Percentiles rank a stretch among this genome's conserved stretches.
Conservation (phyloP, 2,329 filamentous ascomycete genomes). For the Colletotrichum lupini region DNA sequence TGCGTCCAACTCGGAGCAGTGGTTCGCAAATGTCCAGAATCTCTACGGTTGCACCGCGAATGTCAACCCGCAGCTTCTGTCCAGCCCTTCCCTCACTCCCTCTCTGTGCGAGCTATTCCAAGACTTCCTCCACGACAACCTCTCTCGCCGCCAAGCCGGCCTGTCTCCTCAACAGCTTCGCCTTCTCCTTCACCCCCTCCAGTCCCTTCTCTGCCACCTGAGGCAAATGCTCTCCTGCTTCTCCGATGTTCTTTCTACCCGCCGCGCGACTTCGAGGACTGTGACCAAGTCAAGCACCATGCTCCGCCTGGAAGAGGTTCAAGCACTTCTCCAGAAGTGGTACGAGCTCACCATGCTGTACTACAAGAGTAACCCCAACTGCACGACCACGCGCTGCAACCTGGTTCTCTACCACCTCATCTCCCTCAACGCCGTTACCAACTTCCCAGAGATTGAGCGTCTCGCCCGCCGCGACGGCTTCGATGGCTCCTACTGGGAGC, state of each 20-base stretch:
- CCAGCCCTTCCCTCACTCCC: slow-evolving; percentile 61
- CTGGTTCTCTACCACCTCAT: slow-evolving; percentile 78
- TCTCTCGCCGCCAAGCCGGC: slow-evolving; percentile 57
- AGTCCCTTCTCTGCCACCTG: slow-evolving; percentile 72
- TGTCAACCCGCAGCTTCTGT: slow-evolving; percentile 63
- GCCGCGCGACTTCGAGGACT: slow-evolving; percentile 53
- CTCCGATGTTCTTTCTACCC: slow-evolving; percentile 62
- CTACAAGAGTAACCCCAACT: slow-evolving; percentile 65
- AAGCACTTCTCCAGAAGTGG: slow-evolving; percentile 73
- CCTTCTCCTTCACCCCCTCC: slow-evolving; percentile 75
- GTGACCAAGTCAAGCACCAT: slow-evolving; percentile 71
- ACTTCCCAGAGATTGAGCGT: slow-evolving; percentile 74
- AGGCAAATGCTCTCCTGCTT: slow-evolving; percentile 75
- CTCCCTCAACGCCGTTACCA: slow-evolving; percentile 74
- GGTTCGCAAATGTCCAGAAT: slow-evolving; percentile 69
- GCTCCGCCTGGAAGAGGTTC: slow-evolving; percentile 71
- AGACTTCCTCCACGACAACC: slow-evolving; percentile 73
- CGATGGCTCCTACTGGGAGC: slow-evolving; percentile 65
- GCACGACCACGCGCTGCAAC: slow-evolving; percentile 71
- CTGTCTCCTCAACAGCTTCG: slow-evolving; percentile 68
- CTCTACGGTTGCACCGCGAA: slow-evolving; percentile 63
- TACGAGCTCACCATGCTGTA: slow-evolving; percentile 71
- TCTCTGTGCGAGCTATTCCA: slow-evolving; percentile 75
- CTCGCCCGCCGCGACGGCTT: slow-evolving; percentile 71
- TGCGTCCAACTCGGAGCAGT: slow-evolving; percentile 66